phyloP scores from a whole-genome alignment of 768 basidiomycete species.

The Xanthoconium stramineum region DNA sequence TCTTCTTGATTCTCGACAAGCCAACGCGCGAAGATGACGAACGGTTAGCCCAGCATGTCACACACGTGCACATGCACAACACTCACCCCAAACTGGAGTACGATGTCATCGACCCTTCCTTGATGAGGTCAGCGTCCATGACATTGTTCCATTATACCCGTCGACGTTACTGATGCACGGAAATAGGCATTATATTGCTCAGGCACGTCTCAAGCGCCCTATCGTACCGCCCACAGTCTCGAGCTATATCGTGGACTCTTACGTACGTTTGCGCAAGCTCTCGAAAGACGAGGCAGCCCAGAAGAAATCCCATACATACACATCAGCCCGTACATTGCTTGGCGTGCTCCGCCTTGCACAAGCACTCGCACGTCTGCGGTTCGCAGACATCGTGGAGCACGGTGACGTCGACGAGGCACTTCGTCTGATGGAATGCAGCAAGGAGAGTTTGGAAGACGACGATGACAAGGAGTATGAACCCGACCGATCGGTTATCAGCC shows the following conservation, averaged over 20 bases:
- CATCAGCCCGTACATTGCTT: constrained; percentile 92
- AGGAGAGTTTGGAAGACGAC: constrained; percentile 84
- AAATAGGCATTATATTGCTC: constrained; percentile 88
- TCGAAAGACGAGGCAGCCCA: constrained; percentile 88
- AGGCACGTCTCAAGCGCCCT: constrained; percentile 84
- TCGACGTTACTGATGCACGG: constrained; percentile 1
- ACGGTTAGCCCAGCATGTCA: constrained; percentile 93
- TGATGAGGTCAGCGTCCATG: constrained; percentile 69
- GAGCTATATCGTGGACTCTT: constrained; percentile 90
- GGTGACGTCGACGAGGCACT: constrained; percentile 95
- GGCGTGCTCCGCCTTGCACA: constrained; percentile 93
- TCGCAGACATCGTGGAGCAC: constrained; percentile 73
- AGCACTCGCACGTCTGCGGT: constrained; percentile 89
- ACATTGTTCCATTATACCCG: background rate
- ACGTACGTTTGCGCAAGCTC: constrained; percentile 90
- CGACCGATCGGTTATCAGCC: constrained; percentile 77
- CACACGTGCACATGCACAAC: constrained; percentile 97
- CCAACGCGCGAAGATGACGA: constrained; percentile 95
- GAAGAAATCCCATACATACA: constrained; percentile 90
- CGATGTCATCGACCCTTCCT: constrained; percentile 78
- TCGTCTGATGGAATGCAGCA: constrained; percentile 95
- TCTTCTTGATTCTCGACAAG: constrained; percentile 97
- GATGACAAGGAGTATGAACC: constrained; percentile 63
- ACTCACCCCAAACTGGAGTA: constrained; percentile 80
- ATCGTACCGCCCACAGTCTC: constrained; percentile 88